Evolutionary conservation across 306 rosid genomes (phyloP).

Genomic region (Ziziphus jujuba): DNA sequence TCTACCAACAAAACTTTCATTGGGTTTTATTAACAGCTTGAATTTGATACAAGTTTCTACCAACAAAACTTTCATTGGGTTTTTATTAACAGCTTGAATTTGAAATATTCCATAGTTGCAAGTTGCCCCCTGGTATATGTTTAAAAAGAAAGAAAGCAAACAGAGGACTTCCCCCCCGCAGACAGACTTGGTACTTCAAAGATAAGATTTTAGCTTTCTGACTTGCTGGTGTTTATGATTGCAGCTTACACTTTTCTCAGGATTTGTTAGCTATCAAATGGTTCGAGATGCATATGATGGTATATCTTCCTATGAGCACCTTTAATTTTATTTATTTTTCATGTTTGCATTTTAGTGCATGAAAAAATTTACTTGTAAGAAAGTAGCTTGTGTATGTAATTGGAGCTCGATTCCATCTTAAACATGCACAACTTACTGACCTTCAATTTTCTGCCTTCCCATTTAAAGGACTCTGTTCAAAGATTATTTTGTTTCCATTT

Average conservation of each 20-base stretch:
- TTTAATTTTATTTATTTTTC: too few species aligned
- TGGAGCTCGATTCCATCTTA: not conserved
- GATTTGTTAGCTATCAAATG: conserved; percentile 99
- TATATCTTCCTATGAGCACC: conserved; percentile 28
- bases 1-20: too few species aligned
- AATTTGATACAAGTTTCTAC: too few species aligned
- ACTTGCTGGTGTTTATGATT: conserved; percentile 37
- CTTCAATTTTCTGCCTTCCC: not conserved
- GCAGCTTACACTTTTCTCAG: conserved; percentile 98
- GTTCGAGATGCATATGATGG: conserved; percentile 98
- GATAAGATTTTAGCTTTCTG: conserved; percentile 33
- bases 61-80: too few species aligned
- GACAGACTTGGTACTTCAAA: conserved; percentile 7
- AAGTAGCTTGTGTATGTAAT: too few species aligned
- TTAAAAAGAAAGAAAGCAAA: too few species aligned
- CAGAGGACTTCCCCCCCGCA: not conserved
- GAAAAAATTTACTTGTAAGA: not conserved
- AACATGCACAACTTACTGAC: not conserved
- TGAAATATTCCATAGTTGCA: too few species aligned
- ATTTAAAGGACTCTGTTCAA: not conserved
- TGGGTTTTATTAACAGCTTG: too few species aligned
- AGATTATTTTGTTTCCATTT: not conserved
- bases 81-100: too few species aligned
- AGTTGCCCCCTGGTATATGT: too few species aligned
- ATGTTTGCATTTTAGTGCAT: conserved; percentile 6